Evolutionary conservation across 139 green algal genomes (phyloP), one percentile per base, ranked within the genome.

Genomic region (Closterium sp.): DNA sequence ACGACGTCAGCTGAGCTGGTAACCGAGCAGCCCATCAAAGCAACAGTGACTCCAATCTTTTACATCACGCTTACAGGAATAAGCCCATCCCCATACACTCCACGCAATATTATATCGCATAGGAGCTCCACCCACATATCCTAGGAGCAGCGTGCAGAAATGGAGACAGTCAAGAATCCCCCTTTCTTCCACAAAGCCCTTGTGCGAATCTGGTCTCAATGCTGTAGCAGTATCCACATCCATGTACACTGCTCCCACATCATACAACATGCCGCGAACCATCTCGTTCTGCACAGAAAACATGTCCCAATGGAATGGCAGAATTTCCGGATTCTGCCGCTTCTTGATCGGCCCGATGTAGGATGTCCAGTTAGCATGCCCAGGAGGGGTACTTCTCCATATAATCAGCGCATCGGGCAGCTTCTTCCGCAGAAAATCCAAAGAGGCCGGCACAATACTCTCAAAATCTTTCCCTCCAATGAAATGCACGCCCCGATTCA

Each of bases 101-200:
- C 62, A 79, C 62, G 62, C 62, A 79, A 79, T 79, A 79, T 79
- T 79, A 87, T 87, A 31, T 87, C 28, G 22, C 10, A 9, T 21
- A 87, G 27, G 19, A 87, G n/a, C 85, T 87, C 85, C n/a, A 30
- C 85, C 85, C 85, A 87, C 85, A 87, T 31, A 31, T 87, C 85
- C n/a, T 87, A 2, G 85, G 85, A 31, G 27, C 85, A 32, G 85
- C 28, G 28, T 87, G 85, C 85, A 87, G 21, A 32, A 87, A 31
- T 87, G 85, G 21, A 87, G 85, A 31, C 85, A 87, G 85, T 87
- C 85, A 24, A 87, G 28, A 17, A 87, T 24, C 85, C 85, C 85
- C n/a, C 28, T 87, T 31, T 87, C 28, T 30, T 30, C 28, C 85
- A 30, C 28, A 9, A 30, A 87, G 10, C 28, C 28, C 10, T 87